Base-by-base conservation (phyloP, 148 eudicot genomes). In the Bassia scoparia region DNA sequence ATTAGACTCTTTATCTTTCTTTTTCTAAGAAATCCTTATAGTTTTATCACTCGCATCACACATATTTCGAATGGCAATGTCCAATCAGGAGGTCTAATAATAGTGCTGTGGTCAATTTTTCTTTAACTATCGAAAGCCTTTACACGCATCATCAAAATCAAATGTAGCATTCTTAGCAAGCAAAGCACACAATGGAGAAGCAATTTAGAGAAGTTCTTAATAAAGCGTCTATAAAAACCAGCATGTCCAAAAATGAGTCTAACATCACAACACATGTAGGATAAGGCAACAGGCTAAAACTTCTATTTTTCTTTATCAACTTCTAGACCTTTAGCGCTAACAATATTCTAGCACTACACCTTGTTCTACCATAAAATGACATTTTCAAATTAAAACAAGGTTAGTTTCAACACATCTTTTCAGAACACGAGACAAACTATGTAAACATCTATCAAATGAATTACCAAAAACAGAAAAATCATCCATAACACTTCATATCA, bases 311-410 rank as follows among this genome's bases (percentile, higher is more conserved):
- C 78, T 68, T 56, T 56, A 58, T 75, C 78, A 27, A 61, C 70
- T 53, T 77, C 80, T 49, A 77, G 3, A 5, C 64, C 69, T 31
- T 33, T 76, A 9, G 67, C 16, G 30, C 26, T 53, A 0, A 76
- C 68, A 26, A 68, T 48, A 60, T 61, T 59, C 67, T 7, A 76
- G 54, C 17, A 68, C 52, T 4, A 68, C 55, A 43, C 78, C 73
- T 55, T 68, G 46, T 33, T 75, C 46, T 1, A 77, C 75, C 70
- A 77, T 70, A 56, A 61, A 77, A 63, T 77, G 80, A n/a, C n/a
- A n/a, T n/a, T n/a, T n/a, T n/a, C n/a, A n/a, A n/a, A n/a, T n/a
- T n/a, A 63, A 76, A 10, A 59, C 69, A 23, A 77, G 64, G 59
- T 70, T 63, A 37, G 76, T 46, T 4, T 73, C 76, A 24, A 61